These are phyloP conservation scores for Chlorella sp. DNA, from an alignment of 139 green algal species.

Conservation along the genomic window DNA sequence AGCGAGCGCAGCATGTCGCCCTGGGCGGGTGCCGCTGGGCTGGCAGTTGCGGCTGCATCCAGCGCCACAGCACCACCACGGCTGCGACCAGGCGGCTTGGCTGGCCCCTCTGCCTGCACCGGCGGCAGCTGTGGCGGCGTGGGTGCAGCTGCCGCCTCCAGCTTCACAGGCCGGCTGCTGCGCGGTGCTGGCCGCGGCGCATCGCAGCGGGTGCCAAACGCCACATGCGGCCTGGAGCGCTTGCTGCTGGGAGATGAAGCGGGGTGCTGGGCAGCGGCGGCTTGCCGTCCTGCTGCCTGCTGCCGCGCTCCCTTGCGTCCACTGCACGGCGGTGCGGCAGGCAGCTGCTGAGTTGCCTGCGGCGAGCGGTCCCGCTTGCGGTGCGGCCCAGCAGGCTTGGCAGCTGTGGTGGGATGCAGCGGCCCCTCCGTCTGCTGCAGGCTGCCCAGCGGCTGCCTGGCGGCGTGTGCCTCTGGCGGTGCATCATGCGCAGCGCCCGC, in stretches of 20 bases:
- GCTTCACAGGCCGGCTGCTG: background rate
- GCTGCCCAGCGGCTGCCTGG: background rate
- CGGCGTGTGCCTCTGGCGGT: too few species aligned
- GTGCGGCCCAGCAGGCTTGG: background rate
- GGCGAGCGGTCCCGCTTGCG: conserved; percentile 16
- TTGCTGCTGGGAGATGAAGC: background rate
- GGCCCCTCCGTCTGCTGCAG: background rate
- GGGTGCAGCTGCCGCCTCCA: background rate
- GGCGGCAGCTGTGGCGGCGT: conserved; percentile 8
- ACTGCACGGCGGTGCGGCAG: too few species aligned
- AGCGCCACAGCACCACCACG: background rate
- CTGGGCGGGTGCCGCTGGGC: background rate
- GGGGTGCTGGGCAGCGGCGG: background rate
- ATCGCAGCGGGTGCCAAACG: conserved; percentile 22
- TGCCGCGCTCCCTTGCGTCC: background rate
- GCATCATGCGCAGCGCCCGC: too few species aligned
- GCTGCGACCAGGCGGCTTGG: background rate
- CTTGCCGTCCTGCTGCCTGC: background rate
- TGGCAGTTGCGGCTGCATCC: background rate
- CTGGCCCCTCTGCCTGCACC: background rate
- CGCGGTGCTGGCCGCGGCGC: background rate
- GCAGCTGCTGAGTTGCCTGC: background rate
- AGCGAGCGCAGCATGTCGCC: conserved; percentile 18
- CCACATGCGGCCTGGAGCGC: conserved; percentile 6
- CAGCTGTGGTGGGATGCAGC: background rate